Evolutionary conservation across 257 asterid species (phyloP).

Genomic region (Scutellaria barbata): DNA sequence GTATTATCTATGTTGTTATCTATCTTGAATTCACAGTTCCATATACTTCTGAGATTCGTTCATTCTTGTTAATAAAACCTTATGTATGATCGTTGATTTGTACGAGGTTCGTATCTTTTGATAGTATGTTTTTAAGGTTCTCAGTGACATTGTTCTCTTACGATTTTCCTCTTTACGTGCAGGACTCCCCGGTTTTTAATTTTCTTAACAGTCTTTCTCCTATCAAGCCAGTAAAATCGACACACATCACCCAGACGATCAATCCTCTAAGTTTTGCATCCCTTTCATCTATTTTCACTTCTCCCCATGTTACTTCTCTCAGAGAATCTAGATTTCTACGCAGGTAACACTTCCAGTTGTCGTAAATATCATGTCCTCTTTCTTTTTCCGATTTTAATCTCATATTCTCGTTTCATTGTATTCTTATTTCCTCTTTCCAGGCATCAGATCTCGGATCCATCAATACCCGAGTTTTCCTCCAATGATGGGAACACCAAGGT

Average conservation of each 20-base stretch:
- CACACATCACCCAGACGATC: conserved; percentile 59
- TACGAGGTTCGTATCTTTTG: not conserved
- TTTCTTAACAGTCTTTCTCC: conserved; percentile 91
- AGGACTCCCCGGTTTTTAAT: conserved; percentile 84
- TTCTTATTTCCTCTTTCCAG: conserved; percentile 45
- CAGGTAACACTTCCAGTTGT: conserved; percentile 52
- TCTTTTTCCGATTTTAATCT: not conserved
- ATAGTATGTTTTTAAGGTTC: not conserved
- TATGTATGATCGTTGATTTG: conserved; percentile 1
- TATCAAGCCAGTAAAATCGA: conserved; percentile 67
- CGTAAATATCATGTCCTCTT: not conserved
- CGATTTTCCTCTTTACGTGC: conserved; percentile 37
- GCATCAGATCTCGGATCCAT: conserved; percentile 71
- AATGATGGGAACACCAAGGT: conserved; percentile 45
- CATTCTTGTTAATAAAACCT: not conserved
- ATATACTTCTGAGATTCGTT: conserved; percentile 3
- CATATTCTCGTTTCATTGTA: not conserved
- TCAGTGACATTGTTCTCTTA: not conserved
- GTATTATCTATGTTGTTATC: not conserved
- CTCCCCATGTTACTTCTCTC: conserved; percentile 67
- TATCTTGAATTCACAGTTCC: not conserved
- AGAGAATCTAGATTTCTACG: conserved; percentile 62
- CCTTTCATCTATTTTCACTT: conserved; percentile 77
- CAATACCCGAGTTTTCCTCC: conserved; percentile 80
- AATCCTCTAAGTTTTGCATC: conserved; percentile 68